These are phyloP conservation scores for Raffaelea arxii DNA, from an alignment of 2,329 filamentous ascomycete genomes.

Conservation along the genomic window DNA sequence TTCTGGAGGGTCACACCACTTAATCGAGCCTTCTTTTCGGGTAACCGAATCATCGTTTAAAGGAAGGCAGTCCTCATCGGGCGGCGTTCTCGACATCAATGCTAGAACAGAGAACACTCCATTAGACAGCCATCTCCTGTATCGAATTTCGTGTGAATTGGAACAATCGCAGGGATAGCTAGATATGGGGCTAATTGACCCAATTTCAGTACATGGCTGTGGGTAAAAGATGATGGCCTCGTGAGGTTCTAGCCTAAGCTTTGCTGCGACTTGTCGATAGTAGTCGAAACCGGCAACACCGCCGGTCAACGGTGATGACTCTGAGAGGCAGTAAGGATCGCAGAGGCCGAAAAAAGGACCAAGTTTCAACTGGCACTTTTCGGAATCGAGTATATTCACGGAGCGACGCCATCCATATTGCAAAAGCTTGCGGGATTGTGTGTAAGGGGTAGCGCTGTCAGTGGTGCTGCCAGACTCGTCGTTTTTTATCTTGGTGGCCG, in stretches of 20 bases:
- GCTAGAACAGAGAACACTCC: too few species aligned
- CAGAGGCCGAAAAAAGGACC: background rate
- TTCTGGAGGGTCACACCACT: too few species aligned
- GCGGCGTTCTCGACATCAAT: too few species aligned
- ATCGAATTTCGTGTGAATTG: too few species aligned
- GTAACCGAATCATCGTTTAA: too few species aligned
- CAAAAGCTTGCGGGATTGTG: background rate
- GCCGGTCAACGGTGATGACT: background rate
- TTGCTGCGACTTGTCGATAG: background rate
- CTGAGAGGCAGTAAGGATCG: background rate
- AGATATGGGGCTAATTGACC: background rate
- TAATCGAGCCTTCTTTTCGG: too few species aligned
- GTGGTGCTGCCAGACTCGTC: background rate
- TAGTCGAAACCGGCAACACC: background rate
- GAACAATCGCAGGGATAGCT: background rate
- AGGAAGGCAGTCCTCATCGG: too few species aligned
- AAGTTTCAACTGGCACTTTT: background rate
- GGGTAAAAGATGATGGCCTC: background rate
- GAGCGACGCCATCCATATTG: background rate
- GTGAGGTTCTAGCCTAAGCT: background rate
- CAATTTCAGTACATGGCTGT: background rate
- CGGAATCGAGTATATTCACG: background rate
- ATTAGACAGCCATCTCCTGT: too few species aligned
- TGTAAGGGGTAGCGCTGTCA: background rate
- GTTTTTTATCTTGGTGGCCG: too few species aligned